These are phyloP conservation scores for Melanomma pulvis-pyrius DNA, from an alignment of 495 filamentous ascomycete species.

Conservation along the genomic window DNA sequence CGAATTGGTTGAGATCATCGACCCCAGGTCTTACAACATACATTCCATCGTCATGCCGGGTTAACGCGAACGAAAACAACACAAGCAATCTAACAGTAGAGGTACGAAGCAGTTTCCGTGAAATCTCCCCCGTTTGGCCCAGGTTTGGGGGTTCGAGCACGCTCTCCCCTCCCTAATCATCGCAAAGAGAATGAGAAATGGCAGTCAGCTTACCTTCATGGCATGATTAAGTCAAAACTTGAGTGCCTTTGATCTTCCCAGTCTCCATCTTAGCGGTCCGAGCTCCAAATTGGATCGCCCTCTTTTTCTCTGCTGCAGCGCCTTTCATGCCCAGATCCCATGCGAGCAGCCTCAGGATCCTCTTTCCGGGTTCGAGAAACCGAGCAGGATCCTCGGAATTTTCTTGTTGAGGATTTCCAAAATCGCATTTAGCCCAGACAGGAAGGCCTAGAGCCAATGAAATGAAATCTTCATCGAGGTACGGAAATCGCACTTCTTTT, in stretches of 20 bases:
- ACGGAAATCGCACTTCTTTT: slow-evolving; percentile 90
- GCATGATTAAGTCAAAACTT: slow-evolving; percentile 24
- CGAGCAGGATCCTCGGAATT: slow-evolving; percentile 33
- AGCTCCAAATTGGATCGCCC: slow-evolving; percentile 61
- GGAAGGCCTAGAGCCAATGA: slow-evolving; percentile 73
- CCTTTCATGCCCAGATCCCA: slow-evolving; percentile 67
- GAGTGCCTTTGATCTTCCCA: slow-evolving; percentile 47
- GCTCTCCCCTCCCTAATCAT: slow-evolving; percentile 23
- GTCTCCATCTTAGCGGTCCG: slow-evolving; percentile 51
- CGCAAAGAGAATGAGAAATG: neutral
- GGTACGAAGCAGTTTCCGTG: slow-evolving; percentile 12
- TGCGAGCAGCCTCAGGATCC: slow-evolving; percentile 76
- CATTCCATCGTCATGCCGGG: slow-evolving; percentile 7
- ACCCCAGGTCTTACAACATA: slow-evolving; percentile 13
- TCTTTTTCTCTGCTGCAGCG: slow-evolving; percentile 84
- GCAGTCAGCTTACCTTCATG: slow-evolving; percentile 6
- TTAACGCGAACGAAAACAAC: slow-evolving; percentile 16
- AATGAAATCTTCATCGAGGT: slow-evolving; percentile 83
- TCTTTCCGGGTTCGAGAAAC: slow-evolving; percentile 74
- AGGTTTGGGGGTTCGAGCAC: slow-evolving; percentile 8
- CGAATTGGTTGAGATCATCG: slow-evolving; percentile 13
- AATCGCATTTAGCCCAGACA: slow-evolving; percentile 85
- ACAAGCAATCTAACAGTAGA: slow-evolving; percentile 2
- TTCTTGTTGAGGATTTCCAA: slow-evolving; percentile 48
- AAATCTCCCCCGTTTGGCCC: slow-evolving; percentile 27